Conservation (phyloP, 768 basidiomycete genomes). For the Leucosporidium yakuticum region DNA sequence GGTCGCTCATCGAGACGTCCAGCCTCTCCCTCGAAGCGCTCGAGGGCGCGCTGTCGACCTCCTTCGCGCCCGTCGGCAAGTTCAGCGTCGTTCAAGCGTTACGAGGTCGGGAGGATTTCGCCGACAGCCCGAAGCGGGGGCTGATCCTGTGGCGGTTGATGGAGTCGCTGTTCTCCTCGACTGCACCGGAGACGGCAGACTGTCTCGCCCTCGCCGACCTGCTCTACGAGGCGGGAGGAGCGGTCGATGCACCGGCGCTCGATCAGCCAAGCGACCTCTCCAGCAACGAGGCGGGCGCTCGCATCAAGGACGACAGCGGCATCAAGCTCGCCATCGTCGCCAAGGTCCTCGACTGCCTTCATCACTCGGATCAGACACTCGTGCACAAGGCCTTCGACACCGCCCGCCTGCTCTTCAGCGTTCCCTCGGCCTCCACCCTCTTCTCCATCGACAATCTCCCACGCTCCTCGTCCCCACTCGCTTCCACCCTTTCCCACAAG, state of each 20-base stretch:
- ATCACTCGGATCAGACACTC: not conserved
- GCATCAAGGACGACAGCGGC: slow-evolving; percentile 9
- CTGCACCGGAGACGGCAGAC: not conserved
- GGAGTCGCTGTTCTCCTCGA: not conserved
- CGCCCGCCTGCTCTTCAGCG: slow-evolving; percentile 11
- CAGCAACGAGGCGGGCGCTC: not conserved
- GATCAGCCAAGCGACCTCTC: not conserved
- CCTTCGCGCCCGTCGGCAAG: slow-evolving; percentile 17
- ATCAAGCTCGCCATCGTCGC: slow-evolving; percentile 12
- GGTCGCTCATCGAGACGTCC: not conserved
- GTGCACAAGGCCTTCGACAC: slow-evolving; percentile 10
- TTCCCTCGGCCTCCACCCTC: not conserved
- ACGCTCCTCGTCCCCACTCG: not conserved
- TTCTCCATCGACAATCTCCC: not conserved
- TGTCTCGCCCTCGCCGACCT: slow-evolving; percentile 27
- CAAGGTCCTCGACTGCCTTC: slow-evolving; percentile 4
- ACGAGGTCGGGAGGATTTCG: not conserved
- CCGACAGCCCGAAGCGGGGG: not conserved
- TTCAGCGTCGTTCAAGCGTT: slow-evolving; percentile 15
- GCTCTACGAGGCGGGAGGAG: slow-evolving; percentile 14
- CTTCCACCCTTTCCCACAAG: not conserved
- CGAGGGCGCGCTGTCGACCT: slow-evolving; percentile 14
- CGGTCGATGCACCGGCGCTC: slow-evolving; percentile 5
- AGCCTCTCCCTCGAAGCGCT: not conserved
- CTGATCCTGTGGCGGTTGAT: slow-evolving; percentile 16